Conservation (phyloP, 768 basidiomycete species). For the Austroboletus festivus region DNA sequence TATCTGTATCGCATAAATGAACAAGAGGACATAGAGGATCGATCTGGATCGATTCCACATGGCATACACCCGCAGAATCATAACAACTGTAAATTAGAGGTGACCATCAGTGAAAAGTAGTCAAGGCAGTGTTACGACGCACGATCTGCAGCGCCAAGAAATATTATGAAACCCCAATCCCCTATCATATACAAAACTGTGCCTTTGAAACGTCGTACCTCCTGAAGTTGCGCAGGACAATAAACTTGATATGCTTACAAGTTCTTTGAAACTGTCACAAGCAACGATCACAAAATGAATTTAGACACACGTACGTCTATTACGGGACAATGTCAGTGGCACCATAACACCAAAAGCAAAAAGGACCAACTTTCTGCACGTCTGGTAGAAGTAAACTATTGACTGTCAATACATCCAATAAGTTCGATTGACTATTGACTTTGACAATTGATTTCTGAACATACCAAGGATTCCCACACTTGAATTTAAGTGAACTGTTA, state of each 20-base stretch:
- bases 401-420: background rate
- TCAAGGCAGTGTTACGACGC: background rate
- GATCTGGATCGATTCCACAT: background rate
- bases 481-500: background rate
- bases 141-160: background rate
- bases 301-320: background rate
- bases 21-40: background rate
- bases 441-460: background rate
- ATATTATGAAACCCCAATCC: background rate
- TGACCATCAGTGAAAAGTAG: background rate
- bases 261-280: background rate
- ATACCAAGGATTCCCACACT: background rate
- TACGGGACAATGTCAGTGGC: background rate
- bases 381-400: background rate
- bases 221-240: background rate
- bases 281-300: background rate
- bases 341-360: background rate
- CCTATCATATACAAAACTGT: background rate
- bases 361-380: background rate
- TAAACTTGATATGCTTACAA: background rate
- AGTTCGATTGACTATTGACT: background rate
- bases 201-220: background rate
- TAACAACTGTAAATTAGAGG: background rate
- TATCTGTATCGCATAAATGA: background rate
- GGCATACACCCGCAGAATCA: background rate